phyloP scores from a whole-genome alignment of 495 filamentous ascomycete genomes.

The Xylaria flabelliformis region DNA sequence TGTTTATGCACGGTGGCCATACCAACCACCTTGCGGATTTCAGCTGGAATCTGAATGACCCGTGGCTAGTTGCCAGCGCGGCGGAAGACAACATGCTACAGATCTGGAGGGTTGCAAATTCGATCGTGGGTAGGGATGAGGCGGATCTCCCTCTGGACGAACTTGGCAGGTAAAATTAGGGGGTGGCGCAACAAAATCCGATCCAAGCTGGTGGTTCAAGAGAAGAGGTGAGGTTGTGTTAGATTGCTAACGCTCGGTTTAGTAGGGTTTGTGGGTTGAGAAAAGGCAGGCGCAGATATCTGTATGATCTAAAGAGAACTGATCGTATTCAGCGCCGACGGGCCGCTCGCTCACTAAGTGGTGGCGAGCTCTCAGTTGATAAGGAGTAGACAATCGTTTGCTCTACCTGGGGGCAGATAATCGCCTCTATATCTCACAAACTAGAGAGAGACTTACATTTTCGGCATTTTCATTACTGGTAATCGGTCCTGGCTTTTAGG shows the following conservation, averaged over 20 bases:
- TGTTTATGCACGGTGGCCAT: constrained; percentile 99
- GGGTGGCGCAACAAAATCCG: not conserved
- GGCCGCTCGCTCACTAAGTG: constrained; percentile 11
- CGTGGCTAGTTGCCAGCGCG: constrained; percentile 92
- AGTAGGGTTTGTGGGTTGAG: constrained; percentile 11
- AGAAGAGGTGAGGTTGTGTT: not conserved
- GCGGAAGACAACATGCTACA: constrained; percentile 97
- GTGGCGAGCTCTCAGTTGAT: constrained; percentile 8
- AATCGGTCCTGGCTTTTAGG: not conserved
- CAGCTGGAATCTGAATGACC: constrained; percentile 94
- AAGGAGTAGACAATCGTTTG: not conserved
- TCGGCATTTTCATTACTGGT: not conserved
- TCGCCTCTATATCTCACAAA: not conserved
- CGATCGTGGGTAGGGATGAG: constrained; percentile 83
- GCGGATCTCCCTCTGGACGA: constrained; percentile 81
- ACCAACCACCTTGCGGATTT: constrained; percentile 97
- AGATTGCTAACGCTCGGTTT: constrained; percentile 21
- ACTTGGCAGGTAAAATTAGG: constrained; percentile 59
- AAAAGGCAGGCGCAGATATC: constrained; percentile 22
- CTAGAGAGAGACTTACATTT: not conserved
- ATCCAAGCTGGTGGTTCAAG: not conserved
- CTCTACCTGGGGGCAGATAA: not conserved
- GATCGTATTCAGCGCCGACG: constrained; percentile 12
- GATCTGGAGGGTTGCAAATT: constrained; percentile 92
- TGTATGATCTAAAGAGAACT: constrained; percentile 26